A percentile compares a stretch with the other conserved stretches of the same genome.
These are phyloP conservation scores for Omphalotus olearius DNA, from an alignment of 1,284 basidiomycete genomes.

Conservation along the genomic window DNA sequence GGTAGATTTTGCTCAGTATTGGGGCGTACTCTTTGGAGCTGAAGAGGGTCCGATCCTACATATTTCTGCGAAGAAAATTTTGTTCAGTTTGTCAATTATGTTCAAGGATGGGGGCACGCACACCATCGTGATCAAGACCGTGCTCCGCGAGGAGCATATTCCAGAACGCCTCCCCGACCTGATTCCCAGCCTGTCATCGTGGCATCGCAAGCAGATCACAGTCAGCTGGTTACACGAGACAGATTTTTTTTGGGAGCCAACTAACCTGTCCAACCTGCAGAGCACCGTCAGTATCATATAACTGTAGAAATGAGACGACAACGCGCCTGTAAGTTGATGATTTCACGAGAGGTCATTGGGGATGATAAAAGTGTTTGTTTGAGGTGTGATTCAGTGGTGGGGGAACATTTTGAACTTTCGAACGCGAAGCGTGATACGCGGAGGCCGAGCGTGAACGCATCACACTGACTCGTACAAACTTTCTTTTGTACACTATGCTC, in stretches of 20 bases:
- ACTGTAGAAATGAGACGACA: background rate
- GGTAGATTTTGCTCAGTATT: background rate
- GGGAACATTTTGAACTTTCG: background rate
- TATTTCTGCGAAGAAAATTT: conserved; percentile 29
- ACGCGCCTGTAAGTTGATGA: conserved; percentile 16
- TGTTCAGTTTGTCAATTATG: background rate
- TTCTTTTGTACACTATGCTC: no score
- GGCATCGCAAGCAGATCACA: conserved; percentile 7
- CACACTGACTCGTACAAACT: no score
- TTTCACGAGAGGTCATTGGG: conserved; percentile 13
- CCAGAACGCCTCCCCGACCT: conserved; percentile 80
- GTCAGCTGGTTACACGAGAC: background rate
- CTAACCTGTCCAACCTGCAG: conserved; percentile 18
- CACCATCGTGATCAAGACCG: conserved; percentile 68
- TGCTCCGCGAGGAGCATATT: conserved; percentile 77
- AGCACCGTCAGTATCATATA: conserved; percentile 10
- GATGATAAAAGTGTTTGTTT: background rate
- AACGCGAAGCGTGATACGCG: background rate
- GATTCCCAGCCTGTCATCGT: conserved; percentile 58
- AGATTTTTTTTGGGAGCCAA: background rate
- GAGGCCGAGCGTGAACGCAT: no score
- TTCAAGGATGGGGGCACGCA: conserved; percentile 29
- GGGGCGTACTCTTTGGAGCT: conserved; percentile 34
- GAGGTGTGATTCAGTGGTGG: background rate
- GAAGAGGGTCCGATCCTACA: conserved; percentile 37